Percentiles rank a stretch among this genome's conserved stretches.
These are phyloP conservation scores for Cryptococcus sp. DNA, from an alignment of 1,284 basidiomycete species.

Conservation along the genomic window DNA sequence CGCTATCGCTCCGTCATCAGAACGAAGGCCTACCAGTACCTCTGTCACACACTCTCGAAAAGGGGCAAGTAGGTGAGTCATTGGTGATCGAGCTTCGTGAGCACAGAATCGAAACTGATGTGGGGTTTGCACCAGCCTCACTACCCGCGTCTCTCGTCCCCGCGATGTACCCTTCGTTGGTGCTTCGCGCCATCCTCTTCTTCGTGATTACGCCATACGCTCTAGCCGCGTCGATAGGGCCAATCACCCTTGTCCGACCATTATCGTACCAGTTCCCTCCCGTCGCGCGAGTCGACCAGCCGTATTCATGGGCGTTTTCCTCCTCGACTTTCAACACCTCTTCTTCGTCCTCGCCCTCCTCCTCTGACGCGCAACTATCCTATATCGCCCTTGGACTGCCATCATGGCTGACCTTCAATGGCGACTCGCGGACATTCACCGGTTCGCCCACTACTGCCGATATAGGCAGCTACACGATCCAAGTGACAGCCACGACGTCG, in stretches of 20 bases:
- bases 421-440: slow-evolving; percentile 21
- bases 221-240: background rate
- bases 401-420: slow-evolving; percentile 51
- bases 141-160: background rate
- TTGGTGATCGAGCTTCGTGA: background rate
- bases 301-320: slow-evolving; percentile 47
- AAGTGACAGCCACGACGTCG: slow-evolving; percentile 53
- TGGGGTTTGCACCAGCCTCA: background rate
- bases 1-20: too few relatives aligned
- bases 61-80: slow-evolving; percentile 7
- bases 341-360: slow-evolving; percentile 17
- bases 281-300: slow-evolving; percentile 42
- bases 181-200: background rate
- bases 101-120: background rate
- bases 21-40: too few relatives aligned
- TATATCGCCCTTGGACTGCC: slow-evolving; percentile 52
- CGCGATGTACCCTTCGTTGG: background rate
- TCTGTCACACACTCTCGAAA: background rate
- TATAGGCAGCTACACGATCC: slow-evolving; percentile 27
- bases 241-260: slow-evolving; percentile 37
- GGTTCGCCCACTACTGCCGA: slow-evolving; percentile 29
- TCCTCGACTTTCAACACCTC: slow-evolving; percentile 45
- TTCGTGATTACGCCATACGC: background rate
- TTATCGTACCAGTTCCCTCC: slow-evolving; percentile 51
- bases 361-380: slow-evolving; percentile 24